phyloP scores from a whole-genome alignment of 441 rosid species.

The Pelargonium exstipulatum region DNA sequence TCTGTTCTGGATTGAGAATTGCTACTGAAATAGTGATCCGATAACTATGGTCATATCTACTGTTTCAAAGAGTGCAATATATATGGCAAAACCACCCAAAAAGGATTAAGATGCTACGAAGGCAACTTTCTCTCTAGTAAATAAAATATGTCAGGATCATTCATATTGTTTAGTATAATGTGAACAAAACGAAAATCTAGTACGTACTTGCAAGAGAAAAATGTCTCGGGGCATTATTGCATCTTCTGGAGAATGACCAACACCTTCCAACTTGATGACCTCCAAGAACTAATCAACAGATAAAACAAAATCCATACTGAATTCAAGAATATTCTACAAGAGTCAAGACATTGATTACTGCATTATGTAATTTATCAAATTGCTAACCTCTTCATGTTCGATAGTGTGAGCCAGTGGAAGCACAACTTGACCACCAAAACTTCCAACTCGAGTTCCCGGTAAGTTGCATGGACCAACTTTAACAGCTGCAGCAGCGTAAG shows the following conservation, averaged over 20 bases:
- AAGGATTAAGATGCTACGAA: too few relatives aligned
- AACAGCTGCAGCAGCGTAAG: slow-evolving; percentile 78
- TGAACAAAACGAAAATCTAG: not conserved
- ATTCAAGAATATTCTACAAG: not conserved
- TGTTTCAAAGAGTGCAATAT: too few relatives aligned
- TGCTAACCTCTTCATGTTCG: slow-evolving; percentile 85
- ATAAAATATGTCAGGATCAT: too few relatives aligned
- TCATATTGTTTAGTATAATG: too few relatives aligned
- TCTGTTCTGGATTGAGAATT: too few relatives aligned
- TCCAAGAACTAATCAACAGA: slow-evolving; percentile 65
- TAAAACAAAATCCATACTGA: slow-evolving; percentile 16
- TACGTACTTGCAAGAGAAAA: slow-evolving; percentile 80
- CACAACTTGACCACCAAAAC: slow-evolving; percentile 87
- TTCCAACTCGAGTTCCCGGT: slow-evolving; percentile 81
- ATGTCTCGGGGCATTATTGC: slow-evolving; percentile 80
- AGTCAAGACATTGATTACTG: not conserved
- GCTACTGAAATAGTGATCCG: too few relatives aligned
- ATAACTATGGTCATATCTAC: too few relatives aligned
- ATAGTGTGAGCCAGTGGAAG: slow-evolving; percentile 98
- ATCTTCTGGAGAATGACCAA: slow-evolving; percentile 96
- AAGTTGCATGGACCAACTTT: slow-evolving; percentile 71
- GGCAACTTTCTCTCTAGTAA: too few relatives aligned
- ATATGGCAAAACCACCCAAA: too few relatives aligned
- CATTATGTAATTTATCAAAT: slow-evolving; percentile 2
- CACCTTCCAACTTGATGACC: slow-evolving; percentile 68